Base-by-base conservation (phyloP, 73 alveolate genomes). In the Vitrella brassicaformis region DNA sequence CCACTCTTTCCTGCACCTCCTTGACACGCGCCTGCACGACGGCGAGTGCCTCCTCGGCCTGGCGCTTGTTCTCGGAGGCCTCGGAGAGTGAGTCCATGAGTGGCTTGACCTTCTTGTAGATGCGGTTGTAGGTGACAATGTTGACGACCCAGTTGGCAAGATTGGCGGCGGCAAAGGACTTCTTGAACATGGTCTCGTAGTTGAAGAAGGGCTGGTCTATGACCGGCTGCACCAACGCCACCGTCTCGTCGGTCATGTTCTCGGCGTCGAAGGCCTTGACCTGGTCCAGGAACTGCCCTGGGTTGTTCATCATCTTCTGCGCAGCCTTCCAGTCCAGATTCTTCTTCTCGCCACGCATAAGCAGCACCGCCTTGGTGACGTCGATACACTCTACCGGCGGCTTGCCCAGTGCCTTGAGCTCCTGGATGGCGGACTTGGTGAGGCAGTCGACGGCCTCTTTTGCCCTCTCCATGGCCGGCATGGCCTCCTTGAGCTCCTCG, bases 21-120 rank as follows among this genome's bases (percentile, higher is more conserved):
- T 88, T 90, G 72, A 95, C 97, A 79, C 90, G 90, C 72, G 90
- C 97, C 71, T 86, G 92, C 47, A 93, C 96, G 70, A 90, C 92
- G 67, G 90, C 96, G 68, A 93, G 90, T 70, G 91, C 95, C 68
- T 93, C 96, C 81, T 88, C 90, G 47, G 93, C 93, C 66, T 92
- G 92, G 31, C 90, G 93, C 31, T 93, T 90, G 0, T 86, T 83
- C 72, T 90, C 94, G 71, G 88, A 90, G 1, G 99, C 98, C 69
- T 86, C 95, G 75, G 93, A 97, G 28, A 94, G 87, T 47, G 93
- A 72, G 80, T 93, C 93, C 93, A 89, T 86, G 71, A 95, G 92
- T 27, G 99, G 99, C 89, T 95, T 39, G 30, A 95, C 99, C 72
- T 91, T 89, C 86, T 90, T 90, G 90, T 93, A 95, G 78, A 95